phyloP scores from a whole-genome alignment of 352 stramenopile species.

The Phytophthora boehmeriae region DNA sequence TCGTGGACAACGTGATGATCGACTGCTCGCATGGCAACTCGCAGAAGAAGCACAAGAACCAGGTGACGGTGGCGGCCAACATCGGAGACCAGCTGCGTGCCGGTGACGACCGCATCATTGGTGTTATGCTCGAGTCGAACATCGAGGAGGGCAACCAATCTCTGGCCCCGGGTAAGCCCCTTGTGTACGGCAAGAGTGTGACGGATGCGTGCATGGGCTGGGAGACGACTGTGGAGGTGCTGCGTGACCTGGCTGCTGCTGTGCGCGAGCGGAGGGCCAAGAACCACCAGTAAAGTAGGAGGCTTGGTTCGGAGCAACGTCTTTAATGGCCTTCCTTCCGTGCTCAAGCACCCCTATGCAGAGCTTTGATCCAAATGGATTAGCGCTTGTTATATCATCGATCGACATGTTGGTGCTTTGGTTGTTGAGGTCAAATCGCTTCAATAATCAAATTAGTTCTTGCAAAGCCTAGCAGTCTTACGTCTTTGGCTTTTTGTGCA shows the following conservation, averaged over 20 bases:
- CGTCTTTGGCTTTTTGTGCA: neutral
- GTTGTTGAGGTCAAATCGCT: constrained; percentile 13
- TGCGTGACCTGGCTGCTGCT: constrained; percentile 75
- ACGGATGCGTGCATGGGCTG: constrained; percentile 91
- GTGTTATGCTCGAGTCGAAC: constrained; percentile 92
- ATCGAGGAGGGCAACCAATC: constrained; percentile 83
- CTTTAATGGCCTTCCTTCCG: constrained; percentile 18
- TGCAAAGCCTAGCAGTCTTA: constrained; percentile 1
- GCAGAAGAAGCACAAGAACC: constrained; percentile 90
- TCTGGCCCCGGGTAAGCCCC: constrained; percentile 70
- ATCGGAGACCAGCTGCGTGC: constrained; percentile 73
- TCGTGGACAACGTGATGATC: constrained; percentile 88
- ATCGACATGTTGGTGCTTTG: constrained; percentile 5
- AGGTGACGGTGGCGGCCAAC: constrained; percentile 73
- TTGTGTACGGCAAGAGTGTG: constrained; percentile 91
- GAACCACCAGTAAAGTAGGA: constrained; percentile 39
- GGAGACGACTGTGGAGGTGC: constrained; percentile 75
- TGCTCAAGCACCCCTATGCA: constrained; percentile 17
- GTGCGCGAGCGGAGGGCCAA: constrained; percentile 76
- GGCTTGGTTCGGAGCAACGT: constrained; percentile 5
- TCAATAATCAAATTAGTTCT: constrained; percentile 20
- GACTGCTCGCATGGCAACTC: constrained; percentile 93
- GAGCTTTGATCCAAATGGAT: constrained; percentile 8
- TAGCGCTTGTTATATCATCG: constrained; percentile 12
- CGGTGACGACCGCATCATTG: constrained; percentile 81